Conservation (phyloP, 2,329 filamentous ascomycete genomes). For the Botrytis pseudocinerea region DNA sequence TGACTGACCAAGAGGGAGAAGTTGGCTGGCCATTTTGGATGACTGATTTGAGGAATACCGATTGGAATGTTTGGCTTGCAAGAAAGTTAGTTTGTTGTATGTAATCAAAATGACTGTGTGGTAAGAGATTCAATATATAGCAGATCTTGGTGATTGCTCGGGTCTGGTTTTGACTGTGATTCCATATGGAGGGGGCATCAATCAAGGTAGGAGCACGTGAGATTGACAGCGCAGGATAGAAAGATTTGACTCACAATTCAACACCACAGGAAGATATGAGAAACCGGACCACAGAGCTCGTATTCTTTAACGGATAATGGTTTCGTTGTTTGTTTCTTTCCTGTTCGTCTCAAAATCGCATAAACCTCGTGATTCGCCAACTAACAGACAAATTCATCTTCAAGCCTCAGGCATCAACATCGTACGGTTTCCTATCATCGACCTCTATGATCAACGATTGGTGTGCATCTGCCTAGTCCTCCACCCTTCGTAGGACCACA, state of each 20-base stretch:
- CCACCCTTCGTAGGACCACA: slow-evolving; percentile 17
- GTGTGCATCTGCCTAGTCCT: slow-evolving; percentile 9
- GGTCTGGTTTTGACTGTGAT: background rate
- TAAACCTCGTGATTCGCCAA: slow-evolving; percentile 14
- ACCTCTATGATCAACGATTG: slow-evolving; percentile 8
- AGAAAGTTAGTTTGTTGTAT: background rate
- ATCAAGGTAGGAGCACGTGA: slow-evolving; percentile 21
- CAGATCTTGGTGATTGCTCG: background rate
- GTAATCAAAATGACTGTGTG: background rate
- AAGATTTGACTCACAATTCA: slow-evolving; percentile 13
- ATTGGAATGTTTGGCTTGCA: background rate
- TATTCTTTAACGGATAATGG: background rate
- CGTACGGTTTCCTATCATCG: background rate
- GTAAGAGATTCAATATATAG: background rate
- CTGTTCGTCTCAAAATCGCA: background rate
- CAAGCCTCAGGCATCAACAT: slow-evolving; percentile 18
- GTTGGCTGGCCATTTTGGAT: slow-evolving; percentile 39
- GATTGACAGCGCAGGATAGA: background rate
- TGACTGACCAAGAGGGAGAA: slow-evolving; percentile 37
- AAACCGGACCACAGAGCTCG: background rate
- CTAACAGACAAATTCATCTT: background rate
- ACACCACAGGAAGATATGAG: background rate
- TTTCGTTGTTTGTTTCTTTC: slow-evolving; percentile 5
- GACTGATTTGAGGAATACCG: background rate
- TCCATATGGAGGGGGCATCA: background rate